These are phyloP conservation scores for Ocimum tenuiflorum DNA, from an alignment of 257 asterid species.

Conservation along the genomic window DNA sequence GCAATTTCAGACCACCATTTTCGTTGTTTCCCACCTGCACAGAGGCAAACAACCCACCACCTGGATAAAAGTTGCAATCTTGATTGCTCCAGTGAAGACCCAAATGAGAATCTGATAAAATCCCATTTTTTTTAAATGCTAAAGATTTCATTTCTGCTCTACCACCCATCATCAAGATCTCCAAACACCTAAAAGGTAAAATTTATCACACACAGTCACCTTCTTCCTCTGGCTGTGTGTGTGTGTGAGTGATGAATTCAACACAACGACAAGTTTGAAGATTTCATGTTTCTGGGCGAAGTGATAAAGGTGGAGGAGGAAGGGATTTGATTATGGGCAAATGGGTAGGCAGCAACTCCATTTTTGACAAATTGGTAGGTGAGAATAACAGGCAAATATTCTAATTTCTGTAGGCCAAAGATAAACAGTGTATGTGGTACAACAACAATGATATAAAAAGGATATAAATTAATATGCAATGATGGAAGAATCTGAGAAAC, in stretches of 20 bases:
- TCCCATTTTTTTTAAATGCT: slow-evolving; percentile 39
- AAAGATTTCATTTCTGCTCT: slow-evolving; percentile 34
- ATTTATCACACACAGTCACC: background rate
- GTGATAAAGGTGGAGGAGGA: slow-evolving; percentile 1
- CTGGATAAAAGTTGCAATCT: slow-evolving; percentile 47
- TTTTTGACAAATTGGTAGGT: slow-evolving; percentile 26
- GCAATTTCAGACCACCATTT: slow-evolving; percentile 55
- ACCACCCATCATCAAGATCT: slow-evolving; percentile 34
- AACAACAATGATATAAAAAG: no score
- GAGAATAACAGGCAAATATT: slow-evolving; percentile 14
- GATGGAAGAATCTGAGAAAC: slow-evolving; percentile 12
- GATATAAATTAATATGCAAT: background rate
- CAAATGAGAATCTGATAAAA: slow-evolving; percentile 45
- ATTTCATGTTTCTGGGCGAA: slow-evolving; percentile 33
- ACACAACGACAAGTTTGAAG: background rate
- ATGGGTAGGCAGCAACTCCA: slow-evolving; percentile 29
- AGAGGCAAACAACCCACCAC: slow-evolving; percentile 84
- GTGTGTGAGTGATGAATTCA: background rate
- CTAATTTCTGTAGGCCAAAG: slow-evolving; percentile 9
- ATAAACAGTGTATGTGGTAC: background rate
- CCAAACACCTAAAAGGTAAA: background rate
- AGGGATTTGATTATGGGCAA: slow-evolving; percentile 31
- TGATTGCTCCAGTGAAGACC: slow-evolving; percentile 57
- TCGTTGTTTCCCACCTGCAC: slow-evolving; percentile 62
- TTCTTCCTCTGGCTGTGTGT: no score